Base-by-base conservation (phyloP, 805 yeast genomes). In the Candida sonorensis region DNA sequence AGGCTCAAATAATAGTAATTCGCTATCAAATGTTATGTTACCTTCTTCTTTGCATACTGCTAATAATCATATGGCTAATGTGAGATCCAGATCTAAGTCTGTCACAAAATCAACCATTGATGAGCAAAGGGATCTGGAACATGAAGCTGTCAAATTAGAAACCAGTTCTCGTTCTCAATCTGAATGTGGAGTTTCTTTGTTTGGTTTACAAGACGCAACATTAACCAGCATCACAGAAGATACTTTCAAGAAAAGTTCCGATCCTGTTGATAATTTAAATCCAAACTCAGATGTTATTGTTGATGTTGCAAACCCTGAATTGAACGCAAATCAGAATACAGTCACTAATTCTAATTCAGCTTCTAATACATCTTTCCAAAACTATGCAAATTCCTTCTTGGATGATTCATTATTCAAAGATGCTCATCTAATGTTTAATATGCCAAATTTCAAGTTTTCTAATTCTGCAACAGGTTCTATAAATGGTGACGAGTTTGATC, bases 131-230 rank as follows among this genome's bases (percentile, higher is more conserved):
- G 40, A 35, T 12, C 26, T 36, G n/a, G 40, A 41, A 27, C 44
- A 35, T n/a, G 45, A 40, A 20, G 34, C 44, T 10, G 23, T 44
- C 13, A 35, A 30, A 32, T 23, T 38, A 4, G 42, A 42, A 27
- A 17, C 41, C 25, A 32, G 14, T 27, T 47, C 51, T 13, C 31
- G 45, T 23, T 44, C 45, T 8, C 45, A 36, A 32, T 45, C 48
- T n/a, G 42, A 36, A 30, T 42, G 41, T 23, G 46, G 37, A 4
- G 12, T 22, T n/a, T 22, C 24, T 7, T 12, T 30, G 10, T 20
- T 35, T 16, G 10, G 10, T 9, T n/a, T n/a, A n/a, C n/a, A n/a
- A n/a, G n/a, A n/a, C n/a, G n/a, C n/a, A n/a, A n/a, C n/a, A n/a
- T n/a, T n/a, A n/a, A n/a, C n/a, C n/a, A n/a, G n/a, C n/a, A n/a